A percentile compares a stretch with the other conserved stretches of the same genome.
phyloP scores from a whole-genome alignment of 2,329 filamentous ascomycete species.

The Pseudocercospora eumusae region DNA sequence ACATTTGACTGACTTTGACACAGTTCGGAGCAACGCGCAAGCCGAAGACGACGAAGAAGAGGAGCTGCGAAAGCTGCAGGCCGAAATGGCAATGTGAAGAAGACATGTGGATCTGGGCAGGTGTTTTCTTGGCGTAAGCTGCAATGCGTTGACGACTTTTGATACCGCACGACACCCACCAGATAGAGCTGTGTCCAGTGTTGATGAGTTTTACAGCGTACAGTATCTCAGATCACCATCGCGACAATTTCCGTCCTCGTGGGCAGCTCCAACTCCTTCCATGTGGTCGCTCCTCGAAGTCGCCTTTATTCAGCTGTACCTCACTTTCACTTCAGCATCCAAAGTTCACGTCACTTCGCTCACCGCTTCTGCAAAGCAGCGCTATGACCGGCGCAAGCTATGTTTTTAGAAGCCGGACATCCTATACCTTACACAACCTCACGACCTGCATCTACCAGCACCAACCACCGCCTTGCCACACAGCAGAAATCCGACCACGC shows the following conservation, averaged over 20 bases:
- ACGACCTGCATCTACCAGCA: background rate
- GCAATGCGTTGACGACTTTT: slow-evolving; percentile 14
- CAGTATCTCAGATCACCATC: background rate
- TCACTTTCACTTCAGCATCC: background rate
- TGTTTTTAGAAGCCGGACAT: background rate
- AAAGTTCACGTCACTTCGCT: background rate
- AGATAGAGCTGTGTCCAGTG: slow-evolving; percentile 9
- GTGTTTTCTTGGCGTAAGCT: slow-evolving; percentile 22
- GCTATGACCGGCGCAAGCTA: background rate
- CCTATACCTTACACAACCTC: background rate
- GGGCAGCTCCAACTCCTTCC: background rate
- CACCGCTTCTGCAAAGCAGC: background rate
- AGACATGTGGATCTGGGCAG: background rate
- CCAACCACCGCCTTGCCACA: background rate
- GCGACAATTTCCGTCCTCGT: background rate
- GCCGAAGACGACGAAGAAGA: slow-evolving; percentile 88
- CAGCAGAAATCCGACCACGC: background rate
- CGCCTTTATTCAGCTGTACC: background rate
- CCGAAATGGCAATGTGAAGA: slow-evolving; percentile 89
- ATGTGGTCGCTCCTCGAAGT: background rate
- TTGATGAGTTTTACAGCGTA: slow-evolving; percentile 6
- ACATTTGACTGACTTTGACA: slow-evolving; percentile 13
- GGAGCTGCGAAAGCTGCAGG: slow-evolving; percentile 87
- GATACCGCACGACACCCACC: slow-evolving; percentile 10
- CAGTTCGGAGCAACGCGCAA: slow-evolving; percentile 49